Conservation (phyloP, 257 asterid genomes). For the Forsythia suspensa region DNA sequence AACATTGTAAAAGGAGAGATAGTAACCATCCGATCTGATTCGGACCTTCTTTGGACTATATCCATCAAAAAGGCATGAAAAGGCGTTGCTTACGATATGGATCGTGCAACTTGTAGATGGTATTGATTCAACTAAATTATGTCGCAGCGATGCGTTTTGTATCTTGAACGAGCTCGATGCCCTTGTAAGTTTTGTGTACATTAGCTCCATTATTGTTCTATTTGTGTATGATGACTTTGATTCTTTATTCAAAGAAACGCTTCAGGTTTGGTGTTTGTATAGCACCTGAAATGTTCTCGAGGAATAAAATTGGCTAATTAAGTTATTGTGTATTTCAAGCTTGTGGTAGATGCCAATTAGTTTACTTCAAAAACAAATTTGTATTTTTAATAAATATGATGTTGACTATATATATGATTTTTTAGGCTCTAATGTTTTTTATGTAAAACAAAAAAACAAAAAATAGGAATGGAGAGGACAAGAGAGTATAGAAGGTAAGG, state of each 20-base stretch:
- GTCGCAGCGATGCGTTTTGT: background rate
- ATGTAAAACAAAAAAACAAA: no score
- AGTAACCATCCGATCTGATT: conserved; percentile 74
- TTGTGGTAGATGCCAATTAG: background rate
- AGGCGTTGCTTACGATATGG: background rate
- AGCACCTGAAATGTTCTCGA: background rate
- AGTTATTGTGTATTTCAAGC: background rate
- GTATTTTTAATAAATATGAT: no score
- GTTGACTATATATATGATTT: no score
- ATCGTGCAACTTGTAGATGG: background rate
- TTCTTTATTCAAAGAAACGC: background rate
- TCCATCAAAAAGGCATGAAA: conserved; percentile 53
- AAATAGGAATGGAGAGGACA: no score
- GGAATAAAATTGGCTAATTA: background rate
- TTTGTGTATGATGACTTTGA: background rate
- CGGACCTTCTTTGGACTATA: conserved; percentile 90
- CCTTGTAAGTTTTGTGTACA: background rate
- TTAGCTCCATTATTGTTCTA: background rate
- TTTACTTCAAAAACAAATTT: background rate
- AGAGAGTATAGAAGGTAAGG: no score
- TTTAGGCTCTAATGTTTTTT: no score
- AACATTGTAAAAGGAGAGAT: conserved; percentile 56
- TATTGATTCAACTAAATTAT: background rate
- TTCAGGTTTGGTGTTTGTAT: background rate
- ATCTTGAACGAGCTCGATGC: background rate